phyloP scores from a whole-genome alignment of 257 asterid species.

The Eucommia ulmoides region DNA sequence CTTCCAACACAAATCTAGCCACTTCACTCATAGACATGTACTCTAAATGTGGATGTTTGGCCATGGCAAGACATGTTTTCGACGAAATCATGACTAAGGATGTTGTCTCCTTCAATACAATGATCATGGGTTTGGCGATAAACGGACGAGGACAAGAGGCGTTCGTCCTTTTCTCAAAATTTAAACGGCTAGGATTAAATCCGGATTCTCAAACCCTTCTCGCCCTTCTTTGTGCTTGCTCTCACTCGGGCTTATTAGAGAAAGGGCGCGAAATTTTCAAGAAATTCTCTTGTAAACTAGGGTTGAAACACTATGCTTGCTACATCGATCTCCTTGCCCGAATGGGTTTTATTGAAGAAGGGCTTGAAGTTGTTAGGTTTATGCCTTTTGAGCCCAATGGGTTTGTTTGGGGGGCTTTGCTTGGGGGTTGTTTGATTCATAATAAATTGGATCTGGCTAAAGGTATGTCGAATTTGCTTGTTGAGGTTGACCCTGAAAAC shows the following conservation, averaged over 20 bases:
- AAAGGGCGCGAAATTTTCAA: conserved; percentile 45
- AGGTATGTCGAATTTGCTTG: conserved; percentile 44
- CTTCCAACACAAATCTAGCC: conserved; percentile 49
- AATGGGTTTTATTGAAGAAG: conserved; percentile 56
- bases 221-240: conserved; percentile 43
- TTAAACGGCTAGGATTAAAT: conserved; percentile 22
- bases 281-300: conserved; percentile 22
- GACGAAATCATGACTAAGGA: conserved; percentile 35
- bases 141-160: conserved; percentile 60
- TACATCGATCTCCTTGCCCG: conserved; percentile 64
- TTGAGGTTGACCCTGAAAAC: conserved; percentile 45
- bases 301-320: conserved; percentile 63
- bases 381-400: conserved; percentile 56
- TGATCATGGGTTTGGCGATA: conserved; percentile 65
- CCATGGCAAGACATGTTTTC: conserved; percentile 30
- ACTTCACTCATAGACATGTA: conserved; percentile 75
- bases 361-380: conserved; percentile 31
- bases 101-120: conserved; percentile 63
- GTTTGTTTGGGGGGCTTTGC: conserved; percentile 67
- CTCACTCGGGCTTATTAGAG: conserved; percentile 45
- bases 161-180: conserved; percentile 28
- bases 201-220: conserved; percentile 45
- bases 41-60: conserved; percentile 58
- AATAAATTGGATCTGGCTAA: conserved; percentile 40
- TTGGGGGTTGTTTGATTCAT: conserved; percentile 47